Conservation (phyloP, 805 yeast species). For the Lipomyces lipofer region DNA sequence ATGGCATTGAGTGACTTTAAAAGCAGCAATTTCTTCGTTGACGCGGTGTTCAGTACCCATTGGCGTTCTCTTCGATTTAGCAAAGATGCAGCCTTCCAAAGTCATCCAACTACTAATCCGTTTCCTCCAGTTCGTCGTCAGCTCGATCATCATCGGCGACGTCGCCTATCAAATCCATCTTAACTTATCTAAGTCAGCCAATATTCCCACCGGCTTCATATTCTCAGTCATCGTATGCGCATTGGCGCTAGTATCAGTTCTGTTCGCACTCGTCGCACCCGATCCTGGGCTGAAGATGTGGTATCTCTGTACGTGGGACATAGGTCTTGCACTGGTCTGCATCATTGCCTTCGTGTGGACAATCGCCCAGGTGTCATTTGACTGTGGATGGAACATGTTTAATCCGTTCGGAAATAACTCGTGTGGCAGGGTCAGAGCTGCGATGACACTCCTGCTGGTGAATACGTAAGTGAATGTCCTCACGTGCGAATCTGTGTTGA, state of each 20-base stretch:
- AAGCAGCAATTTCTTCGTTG: too few relatives aligned
- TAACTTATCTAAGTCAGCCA: background rate
- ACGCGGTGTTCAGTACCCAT: too few relatives aligned
- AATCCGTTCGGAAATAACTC: constrained; percentile 19
- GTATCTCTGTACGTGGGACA: constrained; percentile 18
- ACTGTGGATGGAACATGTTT: constrained; percentile 22
- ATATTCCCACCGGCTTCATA: constrained; percentile 9
- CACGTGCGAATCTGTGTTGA: background rate
- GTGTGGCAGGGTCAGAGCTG: constrained; percentile 25
- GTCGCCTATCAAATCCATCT: constrained; percentile 14
- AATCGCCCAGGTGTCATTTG: constrained; percentile 4
- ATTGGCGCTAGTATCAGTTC: constrained; percentile 11
- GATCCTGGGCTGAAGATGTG: background rate
- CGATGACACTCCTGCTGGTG: constrained; percentile 16
- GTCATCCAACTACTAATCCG: constrained; percentile 7
- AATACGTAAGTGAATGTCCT: constrained; percentile 18
- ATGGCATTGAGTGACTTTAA: too few relatives aligned
- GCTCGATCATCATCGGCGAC: constrained; percentile 17
- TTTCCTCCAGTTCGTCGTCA: constrained; percentile 8
- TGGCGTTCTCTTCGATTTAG: too few relatives aligned
- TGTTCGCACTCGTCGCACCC: background rate
- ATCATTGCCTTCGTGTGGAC: constrained; percentile 12
- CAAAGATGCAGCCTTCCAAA: background rate
- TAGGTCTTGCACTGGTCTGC: constrained; percentile 7
- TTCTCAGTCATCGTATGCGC: constrained; percentile 7